phyloP scores from a whole-genome alignment of 768 basidiomycete genomes.

The Hypholoma fasciculare region DNA sequence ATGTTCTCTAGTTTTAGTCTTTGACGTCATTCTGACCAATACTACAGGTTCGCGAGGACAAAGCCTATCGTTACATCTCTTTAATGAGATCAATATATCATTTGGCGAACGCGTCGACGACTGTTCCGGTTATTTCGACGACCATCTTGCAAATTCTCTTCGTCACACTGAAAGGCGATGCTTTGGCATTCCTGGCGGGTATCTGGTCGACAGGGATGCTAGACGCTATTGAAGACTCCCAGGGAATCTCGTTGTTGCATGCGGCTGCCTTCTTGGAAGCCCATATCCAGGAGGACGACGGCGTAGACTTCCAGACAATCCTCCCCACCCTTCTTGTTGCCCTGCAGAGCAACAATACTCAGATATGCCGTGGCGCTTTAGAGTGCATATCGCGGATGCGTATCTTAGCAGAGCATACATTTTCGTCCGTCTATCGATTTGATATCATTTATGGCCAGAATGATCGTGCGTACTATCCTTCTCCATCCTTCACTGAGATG shows the following conservation, averaged over 20 bases:
- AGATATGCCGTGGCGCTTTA: slow-evolving; percentile 50
- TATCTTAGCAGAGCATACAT: slow-evolving; percentile 39
- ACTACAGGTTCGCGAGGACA: slow-evolving; percentile 14
- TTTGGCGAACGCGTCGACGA: slow-evolving; percentile 57
- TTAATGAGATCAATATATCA: slow-evolving; percentile 68
- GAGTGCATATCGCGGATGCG: slow-evolving; percentile 54
- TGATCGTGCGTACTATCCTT: slow-evolving; percentile 43
- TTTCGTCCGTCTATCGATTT: slow-evolving; percentile 65
- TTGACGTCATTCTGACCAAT: background rate
- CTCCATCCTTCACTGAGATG: background rate
- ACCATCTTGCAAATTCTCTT: slow-evolving; percentile 67
- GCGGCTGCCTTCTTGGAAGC: slow-evolving; percentile 81
- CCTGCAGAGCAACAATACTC: slow-evolving; percentile 43
- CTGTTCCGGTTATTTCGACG: slow-evolving; percentile 49
- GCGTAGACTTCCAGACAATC: slow-evolving; percentile 79
- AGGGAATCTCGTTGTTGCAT: slow-evolving; percentile 67
- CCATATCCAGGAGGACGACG: slow-evolving; percentile 49
- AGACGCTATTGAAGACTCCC: slow-evolving; percentile 31
- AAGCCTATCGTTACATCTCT: slow-evolving; percentile 47
- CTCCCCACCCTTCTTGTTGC: slow-evolving; percentile 69
- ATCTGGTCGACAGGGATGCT: slow-evolving; percentile 47
- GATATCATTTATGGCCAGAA: slow-evolving; percentile 70
- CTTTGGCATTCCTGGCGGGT: slow-evolving; percentile 80
- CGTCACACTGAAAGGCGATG: slow-evolving; percentile 62
- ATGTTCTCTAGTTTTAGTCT: slow-evolving; percentile 11